Evolutionary conservation across 148 eudicot species (phyloP).

Genomic region (Hydrangea macrophylla): DNA sequence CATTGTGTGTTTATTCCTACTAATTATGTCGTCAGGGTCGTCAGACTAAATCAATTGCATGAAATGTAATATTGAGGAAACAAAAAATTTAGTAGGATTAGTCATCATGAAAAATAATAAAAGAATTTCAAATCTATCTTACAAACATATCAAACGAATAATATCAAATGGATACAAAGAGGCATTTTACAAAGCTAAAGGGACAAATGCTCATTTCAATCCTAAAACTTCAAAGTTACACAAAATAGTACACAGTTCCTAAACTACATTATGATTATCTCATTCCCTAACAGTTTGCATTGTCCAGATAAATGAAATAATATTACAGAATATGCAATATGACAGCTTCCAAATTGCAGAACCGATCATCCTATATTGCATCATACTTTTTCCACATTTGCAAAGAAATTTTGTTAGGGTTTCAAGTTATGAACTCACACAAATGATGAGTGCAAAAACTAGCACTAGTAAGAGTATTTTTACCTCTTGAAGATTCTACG

Average conservation of each 20-base stretch:
- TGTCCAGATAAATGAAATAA: neutral
- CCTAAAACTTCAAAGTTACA: conserved; percentile 2
- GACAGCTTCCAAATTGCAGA: no score
- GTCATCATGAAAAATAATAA: no score
- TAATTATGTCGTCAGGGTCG: no score
- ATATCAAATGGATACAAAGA: neutral
- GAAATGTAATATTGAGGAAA: no score
- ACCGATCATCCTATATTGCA: neutral
- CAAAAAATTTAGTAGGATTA: no score
- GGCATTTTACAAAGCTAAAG: neutral
- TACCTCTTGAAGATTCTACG: conserved; percentile 8
- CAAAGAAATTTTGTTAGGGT: conserved; percentile 16
- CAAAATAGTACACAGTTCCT: neutral
- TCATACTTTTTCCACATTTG: conserved; percentile 19
- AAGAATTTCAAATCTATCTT: no score
- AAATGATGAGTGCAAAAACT: conserved; percentile 17
- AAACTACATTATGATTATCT: neutral
- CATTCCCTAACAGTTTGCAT: neutral
- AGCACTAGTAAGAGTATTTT: conserved; percentile 1
- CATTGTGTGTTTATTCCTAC: no score
- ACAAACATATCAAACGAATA: no score
- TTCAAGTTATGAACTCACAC: conserved; percentile 15
- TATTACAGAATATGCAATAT: neutral
- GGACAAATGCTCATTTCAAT: neutral
- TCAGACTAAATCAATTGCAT: no score